Evolutionary conservation across 2,329 filamentous ascomycete genomes (phyloP).

Genomic region (Sporothrix brasiliensis): DNA sequence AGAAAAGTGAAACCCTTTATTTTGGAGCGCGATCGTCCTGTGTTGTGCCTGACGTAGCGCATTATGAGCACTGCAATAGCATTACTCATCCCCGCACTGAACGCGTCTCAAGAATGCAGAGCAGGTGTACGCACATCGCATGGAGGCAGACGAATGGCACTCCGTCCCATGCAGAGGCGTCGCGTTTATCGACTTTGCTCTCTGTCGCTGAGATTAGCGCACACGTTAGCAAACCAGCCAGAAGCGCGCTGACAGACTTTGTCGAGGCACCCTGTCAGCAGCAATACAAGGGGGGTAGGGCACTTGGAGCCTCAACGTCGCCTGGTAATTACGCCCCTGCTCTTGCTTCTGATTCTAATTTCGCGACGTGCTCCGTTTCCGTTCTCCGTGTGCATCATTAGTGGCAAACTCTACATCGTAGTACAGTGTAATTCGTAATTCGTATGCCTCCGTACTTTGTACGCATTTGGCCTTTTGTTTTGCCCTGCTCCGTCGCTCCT

Average conservation of each 20-base stretch:
- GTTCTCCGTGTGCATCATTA: too few species aligned
- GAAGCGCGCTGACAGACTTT: neutral
- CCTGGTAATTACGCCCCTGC: constrained; percentile 5
- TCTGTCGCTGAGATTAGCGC: neutral
- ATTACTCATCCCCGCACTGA: constrained; percentile 8
- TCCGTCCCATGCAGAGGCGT: too few species aligned
- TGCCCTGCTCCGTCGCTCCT: constrained; percentile 6
- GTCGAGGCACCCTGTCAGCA: constrained; percentile 1
- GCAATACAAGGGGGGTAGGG: neutral
- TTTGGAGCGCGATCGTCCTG: neutral
- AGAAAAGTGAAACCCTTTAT: constrained; percentile 12
- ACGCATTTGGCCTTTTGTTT: neutral
- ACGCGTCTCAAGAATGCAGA: neutral
- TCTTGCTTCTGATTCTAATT: constrained; percentile 16
- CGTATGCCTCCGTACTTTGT: too few species aligned
- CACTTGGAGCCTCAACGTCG: neutral
- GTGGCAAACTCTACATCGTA: too few species aligned
- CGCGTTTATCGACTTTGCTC: neutral
- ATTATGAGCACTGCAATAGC: neutral
- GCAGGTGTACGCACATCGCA: too few species aligned
- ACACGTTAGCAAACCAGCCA: neutral
- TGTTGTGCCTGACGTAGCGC: neutral
- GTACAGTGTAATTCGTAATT: too few species aligned
- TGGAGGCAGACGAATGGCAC: neutral
- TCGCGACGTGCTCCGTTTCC: neutral